Base-by-base conservation (phyloP, 805 yeast genomes). In the Teunomyces cretensis region DNA sequence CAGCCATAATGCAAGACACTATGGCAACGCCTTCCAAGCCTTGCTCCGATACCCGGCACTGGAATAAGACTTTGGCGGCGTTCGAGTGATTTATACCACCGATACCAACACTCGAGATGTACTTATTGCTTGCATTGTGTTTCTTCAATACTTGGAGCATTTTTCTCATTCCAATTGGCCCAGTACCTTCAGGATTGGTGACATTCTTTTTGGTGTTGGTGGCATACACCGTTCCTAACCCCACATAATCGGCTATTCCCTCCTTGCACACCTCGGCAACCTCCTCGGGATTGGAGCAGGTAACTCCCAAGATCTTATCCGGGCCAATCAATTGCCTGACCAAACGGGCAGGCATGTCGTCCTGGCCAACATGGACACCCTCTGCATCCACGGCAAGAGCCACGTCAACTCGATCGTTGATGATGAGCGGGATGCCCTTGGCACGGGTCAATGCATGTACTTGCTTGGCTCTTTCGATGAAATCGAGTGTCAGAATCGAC, bases 351-450 rank as follows among this genome's bases (percentile, higher is more conserved):
- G 78, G 76, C 88, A 90, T 87, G 59, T 90, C 97, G 43, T 84
- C 90, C 62, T 90, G 97, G 0, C 97, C 97, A 15, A 90, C 88
- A 67, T 90, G 97, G 7, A 91, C 84, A 30, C 96, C 96, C 51
- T 88, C 96, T 2, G 96, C 96, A 53, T 79, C 94, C 45, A 88
- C 74, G 0, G 97, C 97, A 36, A 91, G 67, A 0, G 96, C 97
- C 9, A 91, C 88, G 58, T 90, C 97, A 2, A 88, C 76, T 42
- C 97, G 69, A 57, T 90, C 97, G 54, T 90, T 88, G 57, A 90
- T 89, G 28, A 90, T 79, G 52, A 90, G 69, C 0, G 97, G 97
- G 6, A 91, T 80, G 0, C 77, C 75, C 33, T 72, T 77, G 22
- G 66, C 59, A 30, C 70, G 66, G 30, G 96, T 88, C 39, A 90